These are phyloP conservation scores for Saccharomycodes ludwigii DNA, from an alignment of 805 yeast species.

Conservation along the genomic window DNA sequence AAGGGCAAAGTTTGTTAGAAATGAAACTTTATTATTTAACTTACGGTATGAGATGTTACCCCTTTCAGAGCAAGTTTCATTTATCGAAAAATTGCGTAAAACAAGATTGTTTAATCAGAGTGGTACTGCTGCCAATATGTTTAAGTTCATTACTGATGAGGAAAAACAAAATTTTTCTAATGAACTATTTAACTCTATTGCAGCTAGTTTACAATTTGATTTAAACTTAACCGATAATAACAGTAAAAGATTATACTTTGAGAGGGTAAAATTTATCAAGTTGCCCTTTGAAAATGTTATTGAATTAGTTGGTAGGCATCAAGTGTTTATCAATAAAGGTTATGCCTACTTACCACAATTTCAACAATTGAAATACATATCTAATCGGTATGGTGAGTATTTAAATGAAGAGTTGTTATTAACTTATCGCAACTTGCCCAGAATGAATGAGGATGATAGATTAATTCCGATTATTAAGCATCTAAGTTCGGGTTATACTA, in stretches of 20 bases:
- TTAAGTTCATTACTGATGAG: constrained; percentile 45
- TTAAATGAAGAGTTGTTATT: constrained; percentile 40
- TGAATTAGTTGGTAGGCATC: constrained; percentile 62
- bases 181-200: constrained; percentile 43
- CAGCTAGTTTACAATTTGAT: constrained; percentile 25
- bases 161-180: constrained; percentile 44
- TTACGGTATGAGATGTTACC: constrained; percentile 57
- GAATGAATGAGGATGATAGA: constrained; percentile 86
- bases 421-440: constrained; percentile 69
- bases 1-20: constrained; percentile 62
- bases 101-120: too few species aligned
- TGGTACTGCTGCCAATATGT: too few species aligned
- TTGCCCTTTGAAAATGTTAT: constrained; percentile 81
- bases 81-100: constrained; percentile 31
- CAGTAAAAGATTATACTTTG: constrained; percentile 32
- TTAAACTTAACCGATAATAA: constrained; percentile 33
- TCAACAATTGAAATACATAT: constrained; percentile 58
- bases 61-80: constrained; percentile 53
- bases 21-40: constrained; percentile 65
- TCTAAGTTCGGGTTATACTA: constrained; percentile 58
- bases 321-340: constrained; percentile 56
- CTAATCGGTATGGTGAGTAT: constrained; percentile 50
- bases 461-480: constrained; percentile 74
- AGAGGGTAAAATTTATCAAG: constrained; percentile 59
- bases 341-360: constrained; percentile 76